phyloP scores from a whole-genome alignment of 2,329 filamentous ascomycete genomes.

The Exophiala sp. region DNA sequence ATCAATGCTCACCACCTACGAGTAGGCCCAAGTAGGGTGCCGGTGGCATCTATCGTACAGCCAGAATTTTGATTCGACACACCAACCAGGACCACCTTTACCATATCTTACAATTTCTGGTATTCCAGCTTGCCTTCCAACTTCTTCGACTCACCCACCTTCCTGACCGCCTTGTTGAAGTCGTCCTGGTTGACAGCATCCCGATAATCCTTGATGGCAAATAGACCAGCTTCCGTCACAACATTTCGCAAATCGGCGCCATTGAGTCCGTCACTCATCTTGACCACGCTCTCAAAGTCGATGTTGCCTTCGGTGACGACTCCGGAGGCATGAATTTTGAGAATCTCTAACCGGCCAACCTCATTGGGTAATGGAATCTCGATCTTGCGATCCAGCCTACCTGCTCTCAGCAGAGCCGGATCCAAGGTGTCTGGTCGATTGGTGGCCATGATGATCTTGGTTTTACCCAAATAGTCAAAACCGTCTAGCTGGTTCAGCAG shows the following conservation, averaged over 20 bases:
- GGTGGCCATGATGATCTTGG: constrained; percentile 99
- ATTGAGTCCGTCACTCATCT: constrained; percentile 99
- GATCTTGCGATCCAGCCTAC: constrained; percentile 93
- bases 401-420: constrained; percentile 84
- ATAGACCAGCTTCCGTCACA: constrained; percentile 93
- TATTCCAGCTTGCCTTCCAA: constrained; percentile 97
- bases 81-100: not conserved
- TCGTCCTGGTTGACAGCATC: constrained; percentile 97
- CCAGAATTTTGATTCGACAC: not conserved
- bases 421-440: constrained; percentile 96
- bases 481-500: constrained; percentile 97
- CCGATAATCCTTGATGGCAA: constrained; percentile 97
- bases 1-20: not conserved
- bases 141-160: constrained; percentile 97
- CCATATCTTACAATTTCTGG: constrained; percentile 71
- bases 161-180: constrained; percentile 98
- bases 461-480: constrained; percentile 98
- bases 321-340: constrained; percentile 91
- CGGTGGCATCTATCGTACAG: too few relatives aligned
- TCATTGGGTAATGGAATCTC: constrained; percentile 97
- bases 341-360: constrained; percentile 89
- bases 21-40: too few relatives aligned
- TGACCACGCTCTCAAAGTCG: constrained; percentile 98
- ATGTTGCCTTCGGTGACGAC: constrained; percentile 91
- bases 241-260: constrained; percentile 97